Base-by-base conservation (phyloP, 192 early-diverging fungal species). In the Bifiguratus adelaidae region DNA sequence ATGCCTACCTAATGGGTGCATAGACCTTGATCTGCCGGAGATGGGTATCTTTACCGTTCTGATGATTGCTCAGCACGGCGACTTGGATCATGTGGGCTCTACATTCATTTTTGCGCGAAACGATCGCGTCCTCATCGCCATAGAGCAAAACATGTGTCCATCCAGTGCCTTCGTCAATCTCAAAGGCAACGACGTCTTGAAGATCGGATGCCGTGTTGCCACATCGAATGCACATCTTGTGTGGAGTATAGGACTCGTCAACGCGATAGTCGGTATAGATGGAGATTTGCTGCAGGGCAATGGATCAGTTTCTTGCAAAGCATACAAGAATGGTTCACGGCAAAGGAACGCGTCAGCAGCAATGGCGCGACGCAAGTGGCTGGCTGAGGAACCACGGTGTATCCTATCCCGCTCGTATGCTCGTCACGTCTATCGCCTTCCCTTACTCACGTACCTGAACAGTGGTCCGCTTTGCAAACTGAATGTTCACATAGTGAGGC, bases 161-260 rank as follows among this genome's bases (percentile, higher is more conserved):
- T 19, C 85, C 87, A 12, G 53, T 56, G 4, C 64, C 70, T 12
- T 84, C 72, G 8, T 60, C 58, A 4, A 82, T 44, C 45, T 86
- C 80, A 15, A 11, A 52, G 16, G 24, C 21, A 48, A 21, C 18
- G 40, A 29, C n/a, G 34, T 18, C 70, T 41, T 80, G 71, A 24
- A 90, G 67, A 49, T 88, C 85, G 26, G 76, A 68, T 23, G 65
- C 52, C 20, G 62, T 64, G 36, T 72, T 84, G 8, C 91, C 91
- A 2, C 76, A 81, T 22, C 77, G 59, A 3, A 93, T 60, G 26
- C 67, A 65, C 13, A 93, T 63, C 24, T 54, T 42, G 23, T 63
- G 57, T 5, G 91, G 88, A 0, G 85, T 85, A 58, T 93, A 93
- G 47, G 75, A 80, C 59, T 91, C 88, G 47, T 93, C 91, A 55